Conservation (phyloP, 169 alveolate species). For the Besnoitia besnoiti region DNA sequence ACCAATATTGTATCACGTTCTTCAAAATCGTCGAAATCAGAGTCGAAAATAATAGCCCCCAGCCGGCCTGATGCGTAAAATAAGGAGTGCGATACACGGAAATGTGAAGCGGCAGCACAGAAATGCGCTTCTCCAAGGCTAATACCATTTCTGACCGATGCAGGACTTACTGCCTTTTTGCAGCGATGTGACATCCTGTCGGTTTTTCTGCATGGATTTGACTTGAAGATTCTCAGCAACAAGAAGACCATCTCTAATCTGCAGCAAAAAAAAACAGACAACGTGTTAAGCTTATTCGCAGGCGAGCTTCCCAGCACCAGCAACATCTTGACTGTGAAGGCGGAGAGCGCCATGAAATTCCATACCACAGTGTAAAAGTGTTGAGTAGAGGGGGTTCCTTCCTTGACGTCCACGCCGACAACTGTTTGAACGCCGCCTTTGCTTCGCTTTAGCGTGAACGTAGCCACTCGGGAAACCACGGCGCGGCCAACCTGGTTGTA, state of each 20-base stretch:
- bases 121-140: background rate
- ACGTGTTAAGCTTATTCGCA: background rate
- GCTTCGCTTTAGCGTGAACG: constrained; percentile 3
- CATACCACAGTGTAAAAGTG: constrained; percentile 35
- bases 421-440: constrained; percentile 46
- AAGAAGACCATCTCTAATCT: constrained; percentile 9
- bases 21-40: constrained; percentile 22
- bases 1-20: constrained; percentile 31
- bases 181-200: constrained; percentile 10
- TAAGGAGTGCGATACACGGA: background rate
- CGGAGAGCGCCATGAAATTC: too few relatives aligned
- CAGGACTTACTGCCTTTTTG: constrained; percentile 39
- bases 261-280: background rate
- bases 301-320: background rate
- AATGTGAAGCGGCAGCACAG: background rate
- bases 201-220: constrained; percentile 55
- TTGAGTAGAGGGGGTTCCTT: constrained; percentile 15
- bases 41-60: constrained; percentile 55
- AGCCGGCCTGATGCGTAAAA: constrained; percentile 42
- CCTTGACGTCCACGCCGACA: constrained; percentile 52
- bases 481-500: constrained; percentile 1
- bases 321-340: background rate
- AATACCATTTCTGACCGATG: too few relatives aligned
- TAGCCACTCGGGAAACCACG: background rate
- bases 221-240: constrained; percentile 22